Evolutionary conservation across 2,329 filamentous ascomycete genomes (phyloP).

Genomic region (Neonectria coccinea): DNA sequence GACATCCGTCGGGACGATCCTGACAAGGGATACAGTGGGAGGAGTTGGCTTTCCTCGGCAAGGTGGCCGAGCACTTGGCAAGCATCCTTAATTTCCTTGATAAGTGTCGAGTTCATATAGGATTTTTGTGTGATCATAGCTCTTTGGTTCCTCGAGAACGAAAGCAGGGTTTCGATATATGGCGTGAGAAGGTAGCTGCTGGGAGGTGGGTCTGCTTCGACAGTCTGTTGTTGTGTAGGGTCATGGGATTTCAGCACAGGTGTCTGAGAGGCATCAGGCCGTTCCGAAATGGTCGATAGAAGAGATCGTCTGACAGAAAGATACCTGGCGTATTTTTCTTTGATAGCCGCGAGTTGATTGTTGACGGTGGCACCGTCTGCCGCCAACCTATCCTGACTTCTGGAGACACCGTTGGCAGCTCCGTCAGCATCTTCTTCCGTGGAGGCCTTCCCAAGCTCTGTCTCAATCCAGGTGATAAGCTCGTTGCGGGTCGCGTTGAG

Average conservation of each 20-base stretch:
- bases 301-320: conserved; percentile 62
- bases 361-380: conserved; percentile 49
- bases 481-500: conserved; percentile 68
- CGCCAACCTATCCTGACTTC: conserved; percentile 36
- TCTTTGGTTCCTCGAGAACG: conserved; percentile 68
- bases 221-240: conserved; percentile 19
- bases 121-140: conserved; percentile 68
- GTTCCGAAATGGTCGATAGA: conserved; percentile 54
- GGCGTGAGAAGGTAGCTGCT: conserved; percentile 63
- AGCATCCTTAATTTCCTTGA: conserved; percentile 63
- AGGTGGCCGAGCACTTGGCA: conserved; percentile 65
- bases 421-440: conserved; percentile 49
- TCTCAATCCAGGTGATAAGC: conserved; percentile 74
- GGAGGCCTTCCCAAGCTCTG: conserved; percentile 67
- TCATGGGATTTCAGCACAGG: conserved; percentile 35
- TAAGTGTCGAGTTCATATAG: conserved; percentile 63
- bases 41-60: conserved; percentile 71
- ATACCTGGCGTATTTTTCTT: conserved; percentile 67
- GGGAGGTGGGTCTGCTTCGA: conserved; percentile 35
- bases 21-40: conserved; percentile 63
- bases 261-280: conserved; percentile 45
- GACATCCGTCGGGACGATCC: conserved; percentile 49
- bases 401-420: conserved; percentile 38
- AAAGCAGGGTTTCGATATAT: conserved; percentile 66
- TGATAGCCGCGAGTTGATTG: conserved; percentile 60